Percentiles rank a stretch among this genome's conserved stretches.
These are phyloP conservation scores for Glebionis coronaria DNA, from an alignment of 129 eudicot species.

Conservation along the genomic window DNA sequence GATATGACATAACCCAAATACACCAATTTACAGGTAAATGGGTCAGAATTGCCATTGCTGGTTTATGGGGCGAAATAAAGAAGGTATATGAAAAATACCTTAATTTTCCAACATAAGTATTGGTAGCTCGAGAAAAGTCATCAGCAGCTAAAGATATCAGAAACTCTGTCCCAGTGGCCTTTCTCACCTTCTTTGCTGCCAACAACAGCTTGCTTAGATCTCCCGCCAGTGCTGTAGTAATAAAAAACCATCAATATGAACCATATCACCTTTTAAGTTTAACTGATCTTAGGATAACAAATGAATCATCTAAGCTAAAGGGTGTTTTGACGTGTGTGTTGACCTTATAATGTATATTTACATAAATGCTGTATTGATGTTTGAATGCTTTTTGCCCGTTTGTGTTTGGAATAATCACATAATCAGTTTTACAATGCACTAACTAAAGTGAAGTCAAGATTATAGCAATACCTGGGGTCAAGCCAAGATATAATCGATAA, in stretches of 20 bases:
- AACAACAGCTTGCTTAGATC: slow-evolving; percentile 59
- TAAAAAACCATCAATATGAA: slow-evolving; percentile 4
- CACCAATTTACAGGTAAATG: not conserved
- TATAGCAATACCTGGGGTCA: slow-evolving; percentile 55
- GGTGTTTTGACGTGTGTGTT: no score
- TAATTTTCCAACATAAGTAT: slow-evolving; percentile 65
- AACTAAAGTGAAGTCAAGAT: not conserved
- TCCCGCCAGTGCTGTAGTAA: slow-evolving; percentile 58
- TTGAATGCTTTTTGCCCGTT: no score
- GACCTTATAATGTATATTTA: no score
- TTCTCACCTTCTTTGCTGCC: slow-evolving; percentile 70
- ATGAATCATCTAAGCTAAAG: slow-evolving; percentile 2
- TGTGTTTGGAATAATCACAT: no score
- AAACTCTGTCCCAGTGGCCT: slow-evolving; percentile 58
- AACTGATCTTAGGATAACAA: not conserved
- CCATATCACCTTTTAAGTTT: not conserved
- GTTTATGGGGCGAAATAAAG: not conserved
- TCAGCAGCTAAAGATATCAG: slow-evolving; percentile 49
- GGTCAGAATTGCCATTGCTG: not conserved
- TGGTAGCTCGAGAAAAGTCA: slow-evolving; percentile 50
- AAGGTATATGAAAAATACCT: slow-evolving; percentile 39
- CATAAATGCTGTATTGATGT: no score
- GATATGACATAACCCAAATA: not conserved
- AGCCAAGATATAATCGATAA: slow-evolving; percentile 59
- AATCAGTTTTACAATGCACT: not conserved